Percentiles rank a stretch among this genome's conserved stretches.
Evolutionary conservation across 1,139 yeast genomes (phyloP).

Genomic region (Debaryomyces nepalensis): DNA sequence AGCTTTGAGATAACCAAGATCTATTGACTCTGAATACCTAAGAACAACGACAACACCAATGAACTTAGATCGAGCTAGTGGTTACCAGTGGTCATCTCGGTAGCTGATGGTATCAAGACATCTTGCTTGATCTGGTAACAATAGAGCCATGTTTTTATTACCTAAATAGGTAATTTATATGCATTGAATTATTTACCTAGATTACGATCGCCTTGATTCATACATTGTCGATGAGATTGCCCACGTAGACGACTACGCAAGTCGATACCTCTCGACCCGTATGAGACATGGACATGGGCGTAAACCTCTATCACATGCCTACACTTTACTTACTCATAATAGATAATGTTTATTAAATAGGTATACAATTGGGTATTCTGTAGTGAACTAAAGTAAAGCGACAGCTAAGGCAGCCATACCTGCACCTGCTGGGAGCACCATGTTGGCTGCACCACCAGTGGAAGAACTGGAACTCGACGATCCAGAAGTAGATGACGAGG

Average conservation of each 20-base stretch:
- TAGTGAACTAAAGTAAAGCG: conserved; percentile 34
- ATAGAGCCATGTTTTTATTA: not conserved
- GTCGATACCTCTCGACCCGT: no score
- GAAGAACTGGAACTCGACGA: conserved; percentile 10
- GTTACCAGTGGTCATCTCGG: no score
- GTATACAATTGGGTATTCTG: conserved; percentile 1
- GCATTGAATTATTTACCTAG: not conserved
- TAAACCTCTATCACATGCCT: conserved; percentile 7
- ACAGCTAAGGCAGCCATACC: conserved; percentile 41
- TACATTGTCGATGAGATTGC: not conserved
- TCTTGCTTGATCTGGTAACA: not conserved
- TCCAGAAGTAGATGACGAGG: no score
- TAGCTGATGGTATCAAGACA: no score
- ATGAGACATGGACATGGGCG: no score
- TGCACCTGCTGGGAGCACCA: conserved; percentile 40
- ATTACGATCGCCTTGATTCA: no score
- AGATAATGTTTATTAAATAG: conserved; percentile 2
- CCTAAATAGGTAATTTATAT: conserved; percentile 1
- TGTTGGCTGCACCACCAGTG: conserved; percentile 21
- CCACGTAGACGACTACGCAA: no score
- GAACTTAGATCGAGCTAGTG: no score
- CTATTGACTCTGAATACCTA: not conserved
- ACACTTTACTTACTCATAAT: not conserved
- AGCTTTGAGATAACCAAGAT: no score
- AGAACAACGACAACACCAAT: no score